Evolutionary conservation across 192 early-diverging fungal species (phyloP).

Genomic region (Phlyctochytrium bullatum): DNA sequence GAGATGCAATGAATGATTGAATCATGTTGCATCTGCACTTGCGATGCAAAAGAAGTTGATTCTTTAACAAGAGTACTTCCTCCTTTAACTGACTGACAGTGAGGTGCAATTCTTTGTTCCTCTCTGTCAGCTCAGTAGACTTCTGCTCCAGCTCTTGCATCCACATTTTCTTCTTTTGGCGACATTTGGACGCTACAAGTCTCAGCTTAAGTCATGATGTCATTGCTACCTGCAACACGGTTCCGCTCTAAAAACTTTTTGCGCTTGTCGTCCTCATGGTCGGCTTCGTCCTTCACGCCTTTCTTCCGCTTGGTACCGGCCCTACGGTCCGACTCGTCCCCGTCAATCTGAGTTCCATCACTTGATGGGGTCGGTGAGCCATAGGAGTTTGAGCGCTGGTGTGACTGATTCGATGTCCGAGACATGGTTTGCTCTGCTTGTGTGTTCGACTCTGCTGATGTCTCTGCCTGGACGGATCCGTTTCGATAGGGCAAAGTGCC

Average conservation of each 20-base stretch:
- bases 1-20: neutral
- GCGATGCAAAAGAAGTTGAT: constrained; percentile 71
- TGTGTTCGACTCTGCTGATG: neutral
- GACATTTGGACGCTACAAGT: constrained; percentile 83
- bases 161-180: constrained; percentile 93
- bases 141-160: constrained; percentile 72
- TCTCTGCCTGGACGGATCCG: neutral
- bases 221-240: constrained; percentile 42
- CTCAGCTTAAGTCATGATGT: neutral
- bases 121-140: constrained; percentile 55
- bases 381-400: neutral
- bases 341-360: neutral
- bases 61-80: constrained; percentile 71
- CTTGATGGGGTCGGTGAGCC: neutral
- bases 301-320: neutral
- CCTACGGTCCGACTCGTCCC: neutral
- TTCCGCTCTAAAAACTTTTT: constrained; percentile 86
- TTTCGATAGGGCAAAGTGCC: neutral
- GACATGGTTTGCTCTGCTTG: neutral
- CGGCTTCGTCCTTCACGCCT: neutral
- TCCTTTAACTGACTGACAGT: constrained; percentile 64
- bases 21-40: constrained; percentile 50
- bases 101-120: constrained; percentile 62
- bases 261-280: constrained; percentile 64
- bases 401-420: neutral